Evolutionary conservation across 2,329 filamentous ascomycete species (phyloP), one percentile per base, ranked within the genome.

Genomic region (Emmonsiellopsis sp.): DNA sequence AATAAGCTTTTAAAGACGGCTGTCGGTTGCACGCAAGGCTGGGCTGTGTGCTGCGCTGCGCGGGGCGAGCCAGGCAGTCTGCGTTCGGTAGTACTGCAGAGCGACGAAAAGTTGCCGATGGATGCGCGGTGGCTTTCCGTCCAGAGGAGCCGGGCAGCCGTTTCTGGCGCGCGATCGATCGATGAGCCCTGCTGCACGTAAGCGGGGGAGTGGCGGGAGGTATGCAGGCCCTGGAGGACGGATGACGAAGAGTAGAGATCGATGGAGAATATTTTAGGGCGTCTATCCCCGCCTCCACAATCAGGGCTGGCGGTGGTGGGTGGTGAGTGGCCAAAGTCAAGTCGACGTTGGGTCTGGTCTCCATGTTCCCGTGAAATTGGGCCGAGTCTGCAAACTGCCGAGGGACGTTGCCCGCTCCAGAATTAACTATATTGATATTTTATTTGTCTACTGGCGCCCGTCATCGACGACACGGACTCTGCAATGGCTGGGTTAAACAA

Each of bases 271-370:
- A 27, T n/a, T 27, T 27, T n/a, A 27, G 17, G 42, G 27, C 32
- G 36, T 36, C 21, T 51, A 31, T 36, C 49, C 31, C 49, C 42
- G 50, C 42, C 40, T 52, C 42, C 50, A 39, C 34, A 36, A 52
- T 27, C 33, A 39, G 34, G 17, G 33, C 17, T 39, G 34, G 46
- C 14, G n/a, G 13, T 13, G 46, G 34, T 27, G 46, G 27, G 46
- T 48, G 33, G 46, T 34, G 36, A 48, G 33, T 13, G 45, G 33
- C 45, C 33, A 48, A 37, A 37, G 32, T 14, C 14, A 14, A 14
- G 14, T 48, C 14, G 45, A 48, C 37, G 48, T 47, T 47, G 27
- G 46, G 46, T n/a, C 10, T 1, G 34, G 34, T 17, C 27, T 7
- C 6, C 45, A 10, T 17, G 37, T 14, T 39, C 17, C 46, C 33